Evolutionary conservation across 352 stramenopile genomes (phyloP), one percentile per base, ranked within the genome.

Genomic region (Globisporangium spiculum): DNA sequence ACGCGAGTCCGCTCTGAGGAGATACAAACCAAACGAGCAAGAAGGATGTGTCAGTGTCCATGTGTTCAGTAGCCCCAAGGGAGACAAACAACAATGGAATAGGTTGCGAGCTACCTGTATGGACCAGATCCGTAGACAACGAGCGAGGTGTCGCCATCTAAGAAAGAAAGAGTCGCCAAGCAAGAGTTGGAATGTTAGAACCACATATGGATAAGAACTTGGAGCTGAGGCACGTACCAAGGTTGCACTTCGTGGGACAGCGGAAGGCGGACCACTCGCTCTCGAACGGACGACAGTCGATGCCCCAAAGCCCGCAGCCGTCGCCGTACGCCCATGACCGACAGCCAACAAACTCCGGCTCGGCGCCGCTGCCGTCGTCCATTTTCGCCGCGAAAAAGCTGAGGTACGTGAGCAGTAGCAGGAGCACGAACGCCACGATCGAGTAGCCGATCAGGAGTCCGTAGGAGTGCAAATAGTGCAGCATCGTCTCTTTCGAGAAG

Each of bases 371-470:
- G 44, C 44, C 44, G 44, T 52, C 44, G 4, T 88, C 75, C 74
- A 93, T 88, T 4, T 64, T 72, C 0, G 86, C 84, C 2, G 83
- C 83, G 57, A 93, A 95, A 71, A 88, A 93, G 70, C 86, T 93
- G 60, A 91, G 59, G 67, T 93, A 90, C 9, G 89, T 41, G 36
- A 94, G 72, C 74, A 93, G 55, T 34, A 91, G 57, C 22, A 92
- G 16, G 34, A 89, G 22, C 14, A 53, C 38, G 32, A 88, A 58
- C n/a, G 64, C 71, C 46, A 88, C 64, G 50, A 63, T 60, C 32
- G 75, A 79, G 72, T 92, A 94, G 38, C 84, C 50, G 18, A 80
- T 44, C 22, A 77, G 63, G 24, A 84, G 54, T 55, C 75, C 78
- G 58, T 90, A 62, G 24, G 46, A 52, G 22, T 65, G 75, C 63